Base-by-base conservation (phyloP, 179 eudicot genomes). In the Carnegiea gigantea region DNA sequence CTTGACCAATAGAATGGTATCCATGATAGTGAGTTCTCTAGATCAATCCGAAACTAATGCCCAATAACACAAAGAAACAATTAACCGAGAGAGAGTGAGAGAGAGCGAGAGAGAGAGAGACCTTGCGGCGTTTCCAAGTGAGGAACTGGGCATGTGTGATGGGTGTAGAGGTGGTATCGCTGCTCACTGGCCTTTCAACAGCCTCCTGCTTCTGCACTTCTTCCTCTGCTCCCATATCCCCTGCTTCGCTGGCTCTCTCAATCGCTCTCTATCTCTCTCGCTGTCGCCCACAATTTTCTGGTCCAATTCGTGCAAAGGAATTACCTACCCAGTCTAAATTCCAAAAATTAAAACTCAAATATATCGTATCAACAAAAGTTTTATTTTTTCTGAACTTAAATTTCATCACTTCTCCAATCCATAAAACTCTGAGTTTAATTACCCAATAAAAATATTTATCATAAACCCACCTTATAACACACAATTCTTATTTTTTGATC, bases 111-210 rank as follows among this genome's bases (percentile, higher is more conserved):
- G 11, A 24, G 20, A 48, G 65, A 14, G 21, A 36, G 23, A 81
- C 83, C 83, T 75, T 46, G 21, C 75, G 74, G 33, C 65, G 75
- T 65, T 75, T 81, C 83, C 83, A 81, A 20, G 73, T 64, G 59
- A 81, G 78, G 15, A 81, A 75, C 53, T 75, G 83, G 64, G 78
- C 60, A 9, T 46, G 64, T 15, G 79, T 81, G 13, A 81, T 28
- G 4, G 83, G 46, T 44, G 79, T 70, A 48, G 83, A 44, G 12
- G 26, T 24, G 67, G 76, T 30, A 65, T 67, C 24, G 60, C 30
- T 40, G 24, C 12, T 46, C 51, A 0, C 14, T 79, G 75, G 82
- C 53, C 24, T 72, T 21, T 79, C 48, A 2, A 70, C 17, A 4
- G 6, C 73, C 20, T 30, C 6, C 38, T 24, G 14, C 71, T 65